phyloP scores from a whole-genome alignment of 441 rosid genomes.

The Flueggea neowawraea region DNA sequence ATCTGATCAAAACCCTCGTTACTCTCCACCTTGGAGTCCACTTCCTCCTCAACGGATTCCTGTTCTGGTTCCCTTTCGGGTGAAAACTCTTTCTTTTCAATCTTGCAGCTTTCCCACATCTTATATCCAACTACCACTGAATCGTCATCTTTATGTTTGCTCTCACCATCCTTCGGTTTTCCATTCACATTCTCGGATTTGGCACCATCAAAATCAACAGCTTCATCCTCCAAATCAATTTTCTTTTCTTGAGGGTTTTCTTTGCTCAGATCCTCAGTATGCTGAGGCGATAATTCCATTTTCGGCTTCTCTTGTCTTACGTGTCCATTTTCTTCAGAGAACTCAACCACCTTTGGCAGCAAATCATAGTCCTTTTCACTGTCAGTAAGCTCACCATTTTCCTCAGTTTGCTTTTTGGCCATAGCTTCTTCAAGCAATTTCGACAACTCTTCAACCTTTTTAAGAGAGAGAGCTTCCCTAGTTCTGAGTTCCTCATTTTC shows the following conservation, averaged over 20 bases:
- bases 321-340: slow-evolving; percentile 91
- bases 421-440: slow-evolving; percentile 81
- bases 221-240: slow-evolving; percentile 30
- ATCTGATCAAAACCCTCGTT: slow-evolving; percentile 54
- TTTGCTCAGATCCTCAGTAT: slow-evolving; percentile 24
- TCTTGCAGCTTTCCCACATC: slow-evolving; percentile 98
- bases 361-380: slow-evolving; percentile 92
- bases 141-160: slow-evolving; percentile 54
- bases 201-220: slow-evolving; percentile 19
- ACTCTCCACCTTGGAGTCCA: slow-evolving; percentile 55
- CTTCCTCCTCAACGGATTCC: slow-evolving; percentile 66
- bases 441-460: slow-evolving; percentile 68
- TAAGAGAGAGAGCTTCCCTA: slow-evolving; percentile 50
- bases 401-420: slow-evolving; percentile 49
- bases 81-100: too few species aligned
- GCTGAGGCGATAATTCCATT: slow-evolving; percentile 33
- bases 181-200: slow-evolving; percentile 42
- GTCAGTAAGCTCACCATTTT: slow-evolving; percentile 75
- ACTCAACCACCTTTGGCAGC: slow-evolving; percentile 90
- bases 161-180: slow-evolving; percentile 42
- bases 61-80: slow-evolving; percentile 62
- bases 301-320: slow-evolving; percentile 57
- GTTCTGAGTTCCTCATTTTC: slow-evolving; percentile 66
- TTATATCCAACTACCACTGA: slow-evolving; percentile 70
- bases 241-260: slow-evolving; percentile 43